phyloP scores from a whole-genome alignment of 2,329 filamentous ascomycete species.

The Epichloe coenophiala region DNA sequence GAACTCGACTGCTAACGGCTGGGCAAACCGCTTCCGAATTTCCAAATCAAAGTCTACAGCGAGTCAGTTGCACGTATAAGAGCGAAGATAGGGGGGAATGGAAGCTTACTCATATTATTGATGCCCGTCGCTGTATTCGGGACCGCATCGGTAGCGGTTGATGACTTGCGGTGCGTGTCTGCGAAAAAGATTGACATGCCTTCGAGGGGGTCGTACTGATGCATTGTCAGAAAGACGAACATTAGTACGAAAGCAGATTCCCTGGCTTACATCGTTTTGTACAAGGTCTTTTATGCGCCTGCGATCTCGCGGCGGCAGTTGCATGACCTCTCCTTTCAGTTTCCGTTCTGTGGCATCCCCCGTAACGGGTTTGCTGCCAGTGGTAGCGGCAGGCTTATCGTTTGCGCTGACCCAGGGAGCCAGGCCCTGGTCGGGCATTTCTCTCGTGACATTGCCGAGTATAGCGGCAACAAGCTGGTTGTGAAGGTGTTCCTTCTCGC shows the following conservation, averaged over 20 bases:
- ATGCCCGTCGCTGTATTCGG: constrained; percentile 55
- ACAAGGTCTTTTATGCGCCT: constrained; percentile 52
- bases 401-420: constrained; percentile 61
- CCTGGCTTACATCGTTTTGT: constrained; percentile 39
- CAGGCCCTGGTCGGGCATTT: constrained; percentile 53
- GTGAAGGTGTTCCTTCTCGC: constrained; percentile 49
- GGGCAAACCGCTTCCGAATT: constrained; percentile 51
- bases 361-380: constrained; percentile 45
- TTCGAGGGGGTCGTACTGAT: constrained; percentile 41
- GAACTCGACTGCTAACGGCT: constrained; percentile 51
- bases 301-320: constrained; percentile 51
- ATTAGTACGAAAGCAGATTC: neutral
- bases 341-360: constrained; percentile 53
- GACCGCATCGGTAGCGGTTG: constrained; percentile 45
- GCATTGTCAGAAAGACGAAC: constrained; percentile 8
- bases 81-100: neutral
- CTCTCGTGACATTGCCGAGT: constrained; percentile 55
- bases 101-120: constrained; percentile 61
- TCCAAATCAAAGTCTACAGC: constrained; percentile 49
- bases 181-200: constrained; percentile 37
- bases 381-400: constrained; percentile 46
- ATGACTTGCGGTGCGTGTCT: constrained; percentile 33
- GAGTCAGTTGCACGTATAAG: constrained; percentile 8
- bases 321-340: constrained; percentile 58
- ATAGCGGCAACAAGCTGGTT: constrained; percentile 56